Percentiles rank a stretch among this genome's conserved stretches.
These are phyloP conservation scores for Austroboletus niveus DNA, from an alignment of 1,284 basidiomycete genomes.

Conservation along the genomic window DNA sequence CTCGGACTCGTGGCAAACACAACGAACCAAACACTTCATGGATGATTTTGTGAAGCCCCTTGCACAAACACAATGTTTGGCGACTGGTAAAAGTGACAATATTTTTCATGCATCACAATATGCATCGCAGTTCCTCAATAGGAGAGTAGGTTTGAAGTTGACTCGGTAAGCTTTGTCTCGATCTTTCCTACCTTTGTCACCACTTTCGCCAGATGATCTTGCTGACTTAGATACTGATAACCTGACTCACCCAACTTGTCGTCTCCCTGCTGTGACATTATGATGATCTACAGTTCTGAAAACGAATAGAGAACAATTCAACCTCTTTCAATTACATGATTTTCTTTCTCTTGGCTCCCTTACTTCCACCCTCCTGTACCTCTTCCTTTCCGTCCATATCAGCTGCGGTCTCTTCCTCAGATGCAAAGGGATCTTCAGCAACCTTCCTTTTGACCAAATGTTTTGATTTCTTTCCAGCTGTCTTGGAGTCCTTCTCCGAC, in stretches of 20 bases:
- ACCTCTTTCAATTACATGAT: not conserved
- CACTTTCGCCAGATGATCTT: not conserved
- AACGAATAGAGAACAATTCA: not conserved
- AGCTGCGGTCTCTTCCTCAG: constrained; percentile 39
- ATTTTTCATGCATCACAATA: constrained; percentile 1
- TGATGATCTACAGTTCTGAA: not conserved
- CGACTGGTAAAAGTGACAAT: not conserved
- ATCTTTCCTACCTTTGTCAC: not conserved
- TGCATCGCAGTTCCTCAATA: constrained; percentile 17
- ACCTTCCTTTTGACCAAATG: constrained; percentile 41
- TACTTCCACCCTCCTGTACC: constrained; percentile 1
- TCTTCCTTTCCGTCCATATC: constrained; percentile 5
- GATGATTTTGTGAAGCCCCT: constrained; percentile 20
- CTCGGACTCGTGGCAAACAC: not conserved
- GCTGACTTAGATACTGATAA: too few relatives aligned
- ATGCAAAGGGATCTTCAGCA: constrained; percentile 45
- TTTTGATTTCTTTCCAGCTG: constrained; percentile 39
- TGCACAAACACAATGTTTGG: not conserved
- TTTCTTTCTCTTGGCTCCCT: constrained; percentile 18
- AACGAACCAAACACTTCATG: constrained; percentile 9
- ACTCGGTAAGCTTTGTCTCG: not conserved
- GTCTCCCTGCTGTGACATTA: too few relatives aligned
- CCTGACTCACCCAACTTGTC: too few relatives aligned
- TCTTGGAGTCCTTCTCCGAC: constrained; percentile 20
- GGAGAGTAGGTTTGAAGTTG: not conserved